Evolutionary conservation across 2,329 filamentous ascomycete genomes (phyloP), one percentile per base, ranked within the genome.

Genomic region (Pyrenophora seminiperda): DNA sequence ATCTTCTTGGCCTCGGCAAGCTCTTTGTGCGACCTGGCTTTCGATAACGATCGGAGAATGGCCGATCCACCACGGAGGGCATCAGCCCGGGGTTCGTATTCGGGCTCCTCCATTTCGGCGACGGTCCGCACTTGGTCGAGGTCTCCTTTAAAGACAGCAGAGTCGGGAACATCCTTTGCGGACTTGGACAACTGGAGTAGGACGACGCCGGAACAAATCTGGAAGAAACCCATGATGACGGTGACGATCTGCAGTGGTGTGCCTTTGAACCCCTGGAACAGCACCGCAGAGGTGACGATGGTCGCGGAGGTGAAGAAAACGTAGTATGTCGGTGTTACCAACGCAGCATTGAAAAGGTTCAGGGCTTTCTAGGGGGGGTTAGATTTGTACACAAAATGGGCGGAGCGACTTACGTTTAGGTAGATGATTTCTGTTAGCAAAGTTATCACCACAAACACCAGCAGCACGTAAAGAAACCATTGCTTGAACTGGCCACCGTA

Each of bases 301-400:
- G 94, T 97, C 4, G 91, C 89, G 62, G 88, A 96, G 31, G 94
- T 99, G 72, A 99, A 99, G 78, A 95, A 93, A 59, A 99, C 94
- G 73, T 99, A 99, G 76, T 99, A 99, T 2, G 94, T 99, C 0
- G 94, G 94, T 0, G 94, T 99, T 52, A 99, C 94, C 59, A 99
- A 83, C 6, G 94, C 93, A 30, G 94, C 94, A 67, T 99, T 97
- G 80, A 93, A 97, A 41, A 99, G 76, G 68, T 99, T 97, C 48
- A 97, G 81, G 5, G 94, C 94, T 97, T 99, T 99, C 92, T 97
- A 75, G 33, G 18, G 30, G 47, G 41, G 18, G 14, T 50, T 43
- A 48, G 20, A 48, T 34, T 37, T 17, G 42, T 36, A 39, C 34
- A 50, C 47, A 33, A 34, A 17, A n/a, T n/a, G 15, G 14, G 17